These are phyloP conservation scores for Triglochin maritima DNA, from an alignment of 106 monocot genomes.

Conservation along the genomic window DNA sequence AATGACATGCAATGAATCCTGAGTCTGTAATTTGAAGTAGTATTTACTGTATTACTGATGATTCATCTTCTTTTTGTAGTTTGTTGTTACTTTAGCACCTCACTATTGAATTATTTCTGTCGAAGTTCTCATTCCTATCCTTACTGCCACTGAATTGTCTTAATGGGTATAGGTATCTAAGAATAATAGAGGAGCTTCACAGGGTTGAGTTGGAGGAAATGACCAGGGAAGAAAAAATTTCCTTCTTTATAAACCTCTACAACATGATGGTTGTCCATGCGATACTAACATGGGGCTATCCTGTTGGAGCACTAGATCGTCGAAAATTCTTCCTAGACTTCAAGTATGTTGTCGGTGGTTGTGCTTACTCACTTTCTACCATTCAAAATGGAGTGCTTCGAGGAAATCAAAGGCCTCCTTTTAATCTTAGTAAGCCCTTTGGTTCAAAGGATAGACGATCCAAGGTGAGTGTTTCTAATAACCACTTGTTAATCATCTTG, in stretches of 20 bases:
- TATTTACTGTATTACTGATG: no score
- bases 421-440: constrained; percentile 79
- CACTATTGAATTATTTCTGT: background rate
- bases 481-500: background rate
- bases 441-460: constrained; percentile 42
- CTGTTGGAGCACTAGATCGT: constrained; percentile 50
- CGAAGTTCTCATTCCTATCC: background rate
- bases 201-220: constrained; percentile 59
- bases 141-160: background rate
- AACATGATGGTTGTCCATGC: constrained; percentile 97
- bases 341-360: constrained; percentile 84
- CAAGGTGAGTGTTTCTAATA: constrained; percentile 6
- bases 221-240: constrained; percentile 81
- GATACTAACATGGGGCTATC: constrained; percentile 54
- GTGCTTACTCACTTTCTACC: constrained; percentile 67
- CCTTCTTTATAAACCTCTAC: constrained; percentile 89
- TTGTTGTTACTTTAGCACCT: no score
- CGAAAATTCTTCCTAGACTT: constrained; percentile 74
- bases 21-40: no score
- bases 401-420: constrained; percentile 81
- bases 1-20: no score
- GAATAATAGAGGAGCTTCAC: constrained; percentile 78
- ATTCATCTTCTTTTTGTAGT: no score
- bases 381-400: constrained; percentile 90
- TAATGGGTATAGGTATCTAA: constrained; percentile 47